These are phyloP conservation scores for Tricholoma sp. DNA, from an alignment of 768 basidiomycete genomes.

Conservation along the genomic window DNA sequence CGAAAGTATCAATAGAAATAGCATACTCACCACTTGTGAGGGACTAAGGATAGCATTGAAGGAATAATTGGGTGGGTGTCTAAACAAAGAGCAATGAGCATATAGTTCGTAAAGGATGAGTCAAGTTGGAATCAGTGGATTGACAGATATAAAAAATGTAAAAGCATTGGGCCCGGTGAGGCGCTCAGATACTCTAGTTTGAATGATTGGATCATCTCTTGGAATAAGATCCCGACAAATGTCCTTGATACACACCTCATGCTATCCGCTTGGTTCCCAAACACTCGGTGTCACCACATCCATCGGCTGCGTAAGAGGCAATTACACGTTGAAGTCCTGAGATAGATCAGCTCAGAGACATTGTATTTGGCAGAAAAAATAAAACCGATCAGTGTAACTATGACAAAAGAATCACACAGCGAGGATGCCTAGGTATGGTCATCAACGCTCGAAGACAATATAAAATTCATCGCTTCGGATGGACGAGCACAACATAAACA, in stretches of 20 bases:
- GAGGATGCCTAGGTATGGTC: conserved; percentile 47
- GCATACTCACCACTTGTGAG: conserved; percentile 30
- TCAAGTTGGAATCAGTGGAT: conserved; percentile 48
- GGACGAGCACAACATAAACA: neutral
- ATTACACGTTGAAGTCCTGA: neutral
- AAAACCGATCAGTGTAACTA: conserved; percentile 86
- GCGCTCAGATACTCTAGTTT: conserved; percentile 95
- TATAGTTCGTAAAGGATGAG: neutral
- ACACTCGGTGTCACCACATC: neutral
- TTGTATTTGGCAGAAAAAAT: conserved; percentile 8
- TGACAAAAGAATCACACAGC: conserved; percentile 69
- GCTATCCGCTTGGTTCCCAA: too few species aligned
- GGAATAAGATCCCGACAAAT: conserved; percentile 3
- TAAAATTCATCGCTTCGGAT: conserved; percentile 54
- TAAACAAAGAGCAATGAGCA: neutral
- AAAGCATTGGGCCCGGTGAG: conserved; percentile 61
- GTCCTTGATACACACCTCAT: neutral
- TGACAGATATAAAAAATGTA: conserved; percentile 38
- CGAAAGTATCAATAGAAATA: conserved; percentile 10
- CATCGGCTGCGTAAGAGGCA: neutral
- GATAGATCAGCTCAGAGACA: neutral
- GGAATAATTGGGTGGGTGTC: neutral
- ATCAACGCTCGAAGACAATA: conserved; percentile 43
- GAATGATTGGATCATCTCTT: conserved; percentile 62
- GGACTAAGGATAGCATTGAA: neutral